Conservation (phyloP, 257 asterid genomes). For the Rhazya stricta region DNA sequence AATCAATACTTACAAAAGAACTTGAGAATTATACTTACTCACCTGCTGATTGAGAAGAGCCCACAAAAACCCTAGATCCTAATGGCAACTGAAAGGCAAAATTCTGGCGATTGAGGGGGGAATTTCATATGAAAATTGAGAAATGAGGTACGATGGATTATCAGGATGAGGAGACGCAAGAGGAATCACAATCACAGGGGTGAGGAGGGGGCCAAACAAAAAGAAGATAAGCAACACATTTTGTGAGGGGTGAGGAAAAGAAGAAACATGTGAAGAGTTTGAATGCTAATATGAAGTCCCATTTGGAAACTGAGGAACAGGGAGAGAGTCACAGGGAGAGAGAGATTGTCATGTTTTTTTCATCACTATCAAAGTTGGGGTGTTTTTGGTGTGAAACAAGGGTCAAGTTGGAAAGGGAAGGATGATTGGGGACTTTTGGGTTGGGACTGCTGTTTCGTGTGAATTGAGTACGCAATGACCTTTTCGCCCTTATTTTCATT, state of each 20-base stretch:
- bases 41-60: background rate
- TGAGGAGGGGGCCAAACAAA: constrained; percentile 4
- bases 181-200: constrained; percentile 11
- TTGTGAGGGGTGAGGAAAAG: constrained; percentile 16
- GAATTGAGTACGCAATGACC: background rate
- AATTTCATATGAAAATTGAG: background rate
- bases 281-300: background rate
- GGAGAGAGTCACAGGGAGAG: background rate
- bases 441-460: background rate
- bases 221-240: constrained; percentile 34
- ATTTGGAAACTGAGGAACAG: background rate
- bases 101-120: background rate
- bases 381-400: constrained; percentile 3
- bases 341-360: too few species aligned
- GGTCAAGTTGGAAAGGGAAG: constrained; percentile 1
- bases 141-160: background rate
- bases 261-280: constrained; percentile 23
- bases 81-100: too few species aligned
- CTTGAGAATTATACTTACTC: constrained; percentile 6
- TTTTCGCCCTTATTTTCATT: background rate
- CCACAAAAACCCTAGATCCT: constrained; percentile 22
- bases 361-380: background rate
- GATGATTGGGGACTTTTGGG: background rate
- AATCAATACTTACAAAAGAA: background rate
- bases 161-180: background rate